Conservation (phyloP, 2,329 filamentous ascomycete genomes). For the Botryotinia convoluta region DNA sequence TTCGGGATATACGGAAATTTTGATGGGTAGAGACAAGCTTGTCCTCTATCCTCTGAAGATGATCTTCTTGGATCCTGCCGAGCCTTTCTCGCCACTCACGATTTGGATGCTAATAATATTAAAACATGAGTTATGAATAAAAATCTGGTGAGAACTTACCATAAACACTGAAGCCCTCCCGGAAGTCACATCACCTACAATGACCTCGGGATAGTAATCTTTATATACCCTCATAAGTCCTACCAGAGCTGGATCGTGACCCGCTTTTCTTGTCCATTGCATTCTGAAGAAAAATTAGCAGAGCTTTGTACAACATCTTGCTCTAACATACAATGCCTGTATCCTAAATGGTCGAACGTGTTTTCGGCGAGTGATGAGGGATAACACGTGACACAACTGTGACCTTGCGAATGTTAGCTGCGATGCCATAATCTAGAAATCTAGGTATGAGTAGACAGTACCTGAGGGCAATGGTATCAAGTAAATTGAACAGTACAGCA, state of each 20-base stretch:
- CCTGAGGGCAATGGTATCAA: constrained; percentile 77
- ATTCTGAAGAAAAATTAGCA: constrained; percentile 45
- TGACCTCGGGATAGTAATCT: constrained; percentile 87
- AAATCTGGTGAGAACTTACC: constrained; percentile 39
- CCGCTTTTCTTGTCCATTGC: constrained; percentile 56
- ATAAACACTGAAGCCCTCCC: constrained; percentile 62
- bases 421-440: background rate
- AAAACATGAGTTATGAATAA: background rate
- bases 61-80: constrained; percentile 61
- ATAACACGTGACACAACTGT: constrained; percentile 70
- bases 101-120: constrained; percentile 59
- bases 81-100: constrained; percentile 69
- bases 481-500: constrained; percentile 72
- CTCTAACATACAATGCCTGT: constrained; percentile 60
- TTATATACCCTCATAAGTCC: constrained; percentile 81
- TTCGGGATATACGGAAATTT: constrained; percentile 63
- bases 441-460: constrained; percentile 38
- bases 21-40: constrained; percentile 43
- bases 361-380: constrained; percentile 73
- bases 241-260: constrained; percentile 71
- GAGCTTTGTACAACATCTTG: background rate
- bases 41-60: constrained; percentile 49
- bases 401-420: constrained; percentile 29
- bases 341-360: constrained; percentile 84
- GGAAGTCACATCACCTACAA: constrained; percentile 65